Percentiles rank a stretch among this genome's conserved stretches.
Conservation (phyloP, 2,329 filamentous ascomycete genomes). For the Bipolaris victoriae region DNA sequence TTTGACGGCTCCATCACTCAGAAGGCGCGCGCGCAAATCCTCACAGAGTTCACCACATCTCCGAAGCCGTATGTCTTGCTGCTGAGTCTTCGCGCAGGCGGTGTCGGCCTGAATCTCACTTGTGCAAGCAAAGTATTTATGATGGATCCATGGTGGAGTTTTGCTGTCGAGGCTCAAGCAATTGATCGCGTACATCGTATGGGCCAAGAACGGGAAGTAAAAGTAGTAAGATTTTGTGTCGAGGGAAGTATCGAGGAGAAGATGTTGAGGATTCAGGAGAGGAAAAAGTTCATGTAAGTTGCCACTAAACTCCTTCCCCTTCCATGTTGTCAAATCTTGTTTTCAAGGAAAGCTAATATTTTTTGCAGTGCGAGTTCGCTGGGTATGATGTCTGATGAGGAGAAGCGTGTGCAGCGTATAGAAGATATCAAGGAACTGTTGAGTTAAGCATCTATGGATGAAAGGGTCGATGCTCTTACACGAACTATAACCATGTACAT, state of each 20-base stretch:
- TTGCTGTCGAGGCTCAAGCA: conserved; percentile 93
- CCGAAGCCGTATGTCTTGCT: conserved; percentile 74
- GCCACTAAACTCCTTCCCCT: neutral
- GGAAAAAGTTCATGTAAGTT: conserved; percentile 93
- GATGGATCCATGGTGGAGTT: conserved; percentile 99
- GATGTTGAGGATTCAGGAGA: conserved; percentile 91
- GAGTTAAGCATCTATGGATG: conserved; percentile 54
- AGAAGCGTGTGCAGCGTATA: conserved; percentile 86
- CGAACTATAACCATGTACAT: neutral
- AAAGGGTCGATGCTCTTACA: neutral
- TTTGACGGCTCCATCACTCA: conserved; percentile 92
- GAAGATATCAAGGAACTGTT: conserved; percentile 94
- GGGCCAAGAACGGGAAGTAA: conserved; percentile 87
- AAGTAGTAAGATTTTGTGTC: conserved; percentile 86
- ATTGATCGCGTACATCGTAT: conserved; percentile 98
- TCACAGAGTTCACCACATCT: conserved; percentile 69
- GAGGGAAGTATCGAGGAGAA: conserved; percentile 91
- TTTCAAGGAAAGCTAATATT: conserved; percentile 28
- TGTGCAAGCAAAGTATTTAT: conserved; percentile 90
- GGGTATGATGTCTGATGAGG: conserved; percentile 93
- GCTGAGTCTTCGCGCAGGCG: conserved; percentile 85
- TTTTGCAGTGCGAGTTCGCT: conserved; percentile 80
- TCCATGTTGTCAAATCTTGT: neutral
- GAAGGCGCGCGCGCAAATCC: conserved; percentile 78
- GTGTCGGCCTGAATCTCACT: conserved; percentile 91